These are phyloP conservation scores for Cadophora gregata DNA, from an alignment of 2,329 filamentous ascomycete species.

Conservation along the genomic window DNA sequence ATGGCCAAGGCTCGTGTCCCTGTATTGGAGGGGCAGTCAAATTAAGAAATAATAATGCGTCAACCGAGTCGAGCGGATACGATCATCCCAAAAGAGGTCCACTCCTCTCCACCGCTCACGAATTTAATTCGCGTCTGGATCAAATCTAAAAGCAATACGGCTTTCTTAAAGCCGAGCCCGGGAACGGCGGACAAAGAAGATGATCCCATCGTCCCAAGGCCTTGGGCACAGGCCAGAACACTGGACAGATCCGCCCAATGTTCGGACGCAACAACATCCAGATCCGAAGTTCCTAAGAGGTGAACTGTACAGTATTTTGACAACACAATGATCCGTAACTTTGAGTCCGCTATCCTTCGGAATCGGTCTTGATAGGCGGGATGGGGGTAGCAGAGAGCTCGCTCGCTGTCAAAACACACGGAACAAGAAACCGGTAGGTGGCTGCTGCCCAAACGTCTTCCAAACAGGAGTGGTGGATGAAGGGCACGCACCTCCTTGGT, in stretches of 20 bases:
- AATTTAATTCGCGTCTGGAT: constrained; percentile 10
- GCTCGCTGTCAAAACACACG: constrained; percentile 9
- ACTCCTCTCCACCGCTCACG: constrained; percentile 14
- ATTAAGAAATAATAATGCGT: constrained; percentile 17
- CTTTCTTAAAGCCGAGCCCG: constrained; percentile 13
- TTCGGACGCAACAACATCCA: constrained; percentile 1
- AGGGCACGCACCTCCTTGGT: not conserved
- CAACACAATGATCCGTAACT: not conserved
- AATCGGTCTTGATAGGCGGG: not conserved
- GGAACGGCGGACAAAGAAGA: constrained; percentile 2
- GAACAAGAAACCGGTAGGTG: constrained; percentile 2
- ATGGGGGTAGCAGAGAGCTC: not conserved
- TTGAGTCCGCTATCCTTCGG: not conserved
- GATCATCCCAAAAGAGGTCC: not conserved
- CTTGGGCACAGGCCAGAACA: constrained; percentile 1
- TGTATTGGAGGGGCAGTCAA: constrained; percentile 6
- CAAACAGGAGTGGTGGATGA: constrained; percentile 19
- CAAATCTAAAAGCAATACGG: constrained; percentile 4
- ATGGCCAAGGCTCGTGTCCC: constrained; percentile 4
- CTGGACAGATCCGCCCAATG: not conserved
- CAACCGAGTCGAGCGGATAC: too few relatives aligned
- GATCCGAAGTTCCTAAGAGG: constrained; percentile 6
- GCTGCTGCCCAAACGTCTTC: constrained; percentile 16
- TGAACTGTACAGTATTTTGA: not conserved
- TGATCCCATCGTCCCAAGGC: not conserved